Conservation (phyloP, 2,329 filamentous ascomycete species). For the Penicillium sp. region DNA sequence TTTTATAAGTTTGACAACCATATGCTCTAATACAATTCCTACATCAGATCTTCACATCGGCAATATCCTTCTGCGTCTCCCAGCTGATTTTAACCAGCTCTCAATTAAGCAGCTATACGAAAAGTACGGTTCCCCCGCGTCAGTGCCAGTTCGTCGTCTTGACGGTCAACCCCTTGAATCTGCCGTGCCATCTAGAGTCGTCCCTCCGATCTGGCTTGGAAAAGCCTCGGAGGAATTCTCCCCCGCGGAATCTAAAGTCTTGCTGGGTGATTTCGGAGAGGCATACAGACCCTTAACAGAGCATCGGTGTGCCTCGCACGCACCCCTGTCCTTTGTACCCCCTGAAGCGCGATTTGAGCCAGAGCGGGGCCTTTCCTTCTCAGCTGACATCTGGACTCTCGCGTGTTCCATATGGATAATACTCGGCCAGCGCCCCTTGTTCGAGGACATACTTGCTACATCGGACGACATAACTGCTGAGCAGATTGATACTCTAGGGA, state of each 20-base stretch:
- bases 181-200: slow-evolving; percentile 18
- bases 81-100: slow-evolving; percentile 16
- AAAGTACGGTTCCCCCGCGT: slow-evolving; percentile 19
- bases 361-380: slow-evolving; percentile 14
- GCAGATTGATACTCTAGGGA: slow-evolving; percentile 26
- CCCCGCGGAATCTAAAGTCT: slow-evolving; percentile 22
- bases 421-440: slow-evolving; percentile 27
- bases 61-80: slow-evolving; percentile 24
- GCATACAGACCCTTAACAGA: slow-evolving; percentile 8
- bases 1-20: neutral
- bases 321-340: slow-evolving; percentile 26
- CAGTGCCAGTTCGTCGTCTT: slow-evolving; percentile 17
- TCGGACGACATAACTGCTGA: slow-evolving; percentile 24
- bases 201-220: slow-evolving; percentile 18
- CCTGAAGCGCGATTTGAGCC: slow-evolving; percentile 36
- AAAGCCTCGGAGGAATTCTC: slow-evolving; percentile 22
- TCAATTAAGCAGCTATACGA: slow-evolving; percentile 21
- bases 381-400: slow-evolving; percentile 37
- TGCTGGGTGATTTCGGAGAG: slow-evolving; percentile 29
- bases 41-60: slow-evolving; percentile 20
- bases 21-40: neutral
- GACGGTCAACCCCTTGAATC: slow-evolving; percentile 20
- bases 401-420: slow-evolving; percentile 21
- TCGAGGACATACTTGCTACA: slow-evolving; percentile 23
- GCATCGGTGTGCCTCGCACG: slow-evolving; percentile 13